A percentile compares a stretch with the other conserved stretches of the same genome.
These are phyloP conservation scores for Diversispora epigaea DNA, from an alignment of 192 early-diverging fungal species.

Conservation along the genomic window DNA sequence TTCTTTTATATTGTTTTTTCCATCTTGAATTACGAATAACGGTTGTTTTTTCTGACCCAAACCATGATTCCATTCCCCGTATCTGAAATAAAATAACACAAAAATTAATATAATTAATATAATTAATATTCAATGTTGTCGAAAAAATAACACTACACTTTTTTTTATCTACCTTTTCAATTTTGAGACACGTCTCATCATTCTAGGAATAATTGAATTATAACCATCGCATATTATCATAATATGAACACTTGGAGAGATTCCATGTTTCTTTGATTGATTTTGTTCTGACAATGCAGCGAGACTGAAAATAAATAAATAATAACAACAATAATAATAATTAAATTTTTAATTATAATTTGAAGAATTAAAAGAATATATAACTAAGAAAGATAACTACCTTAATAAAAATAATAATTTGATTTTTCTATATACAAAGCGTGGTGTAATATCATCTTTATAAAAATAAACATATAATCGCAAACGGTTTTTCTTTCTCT, in stretches of 20 bases:
- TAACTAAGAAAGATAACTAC: background rate
- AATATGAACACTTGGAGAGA: conserved; percentile 4
- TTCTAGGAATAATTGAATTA: conserved; percentile 2
- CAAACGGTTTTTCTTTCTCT: too few species aligned
- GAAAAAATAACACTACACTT: background rate
- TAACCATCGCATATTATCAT: conserved; percentile 5
- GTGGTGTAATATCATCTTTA: conserved; percentile 11
- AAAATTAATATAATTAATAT: too few species aligned
- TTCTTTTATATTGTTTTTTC: background rate
- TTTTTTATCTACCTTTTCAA: conserved; percentile 6
- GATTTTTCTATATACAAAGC: conserved; percentile 13
- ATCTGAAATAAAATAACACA: background rate
- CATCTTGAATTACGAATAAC: conserved; percentile 13
- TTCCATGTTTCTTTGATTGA: background rate
- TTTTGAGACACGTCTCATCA: conserved; percentile 15
- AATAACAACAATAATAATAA: too few species aligned
- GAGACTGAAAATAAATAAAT: background rate
- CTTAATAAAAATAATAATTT: conserved; percentile 21
- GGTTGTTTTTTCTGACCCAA: conserved; percentile 10
- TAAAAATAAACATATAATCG: background rate
- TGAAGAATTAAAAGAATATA: background rate
- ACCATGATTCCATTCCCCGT: conserved; percentile 18
- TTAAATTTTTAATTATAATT: background rate
- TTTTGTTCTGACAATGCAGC: conserved; percentile 5
- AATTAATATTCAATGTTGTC: background rate